These are phyloP conservation scores for Xylariaceae sp. DNA, from an alignment of 2,329 filamentous ascomycete genomes.

Conservation along the genomic window DNA sequence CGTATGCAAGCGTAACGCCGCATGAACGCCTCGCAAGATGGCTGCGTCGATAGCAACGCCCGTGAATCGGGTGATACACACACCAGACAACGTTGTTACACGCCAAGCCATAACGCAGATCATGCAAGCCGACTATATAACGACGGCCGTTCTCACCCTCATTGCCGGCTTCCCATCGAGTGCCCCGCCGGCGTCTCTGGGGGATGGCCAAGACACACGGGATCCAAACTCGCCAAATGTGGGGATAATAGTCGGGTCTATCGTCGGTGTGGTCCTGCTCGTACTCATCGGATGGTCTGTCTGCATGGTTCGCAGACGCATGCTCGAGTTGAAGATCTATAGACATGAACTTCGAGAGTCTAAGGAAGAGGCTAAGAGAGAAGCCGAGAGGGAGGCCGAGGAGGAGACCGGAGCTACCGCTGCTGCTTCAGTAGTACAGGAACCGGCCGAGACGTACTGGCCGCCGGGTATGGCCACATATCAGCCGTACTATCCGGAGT, in stretches of 20 bases:
- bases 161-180: constrained; percentile 16
- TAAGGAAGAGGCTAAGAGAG: not conserved
- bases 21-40: constrained; percentile 8
- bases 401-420: no score
- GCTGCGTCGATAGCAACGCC: not conserved
- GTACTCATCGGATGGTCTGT: constrained; percentile 24
- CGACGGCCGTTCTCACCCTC: constrained; percentile 29
- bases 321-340: constrained; percentile 11
- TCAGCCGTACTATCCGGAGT: no score
- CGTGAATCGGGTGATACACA: not conserved
- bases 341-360: constrained; percentile 3
- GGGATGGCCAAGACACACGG: constrained; percentile 16
- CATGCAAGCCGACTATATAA: constrained; percentile 26
- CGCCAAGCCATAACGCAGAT: constrained; percentile 31
- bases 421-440: no score
- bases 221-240: constrained; percentile 19
- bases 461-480: no score
- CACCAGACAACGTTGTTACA: constrained; percentile 10
- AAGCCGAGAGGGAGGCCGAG: no score
- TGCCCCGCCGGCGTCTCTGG: constrained; percentile 17
- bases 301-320: constrained; percentile 19
- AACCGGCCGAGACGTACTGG: no score
- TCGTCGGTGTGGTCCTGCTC: constrained; percentile 24
- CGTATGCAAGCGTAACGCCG: not conserved
- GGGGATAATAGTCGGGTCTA: constrained; percentile 29